Conservation (phyloP, 352 stramenopile species). For the Globisporangium abappressorium region DNA sequence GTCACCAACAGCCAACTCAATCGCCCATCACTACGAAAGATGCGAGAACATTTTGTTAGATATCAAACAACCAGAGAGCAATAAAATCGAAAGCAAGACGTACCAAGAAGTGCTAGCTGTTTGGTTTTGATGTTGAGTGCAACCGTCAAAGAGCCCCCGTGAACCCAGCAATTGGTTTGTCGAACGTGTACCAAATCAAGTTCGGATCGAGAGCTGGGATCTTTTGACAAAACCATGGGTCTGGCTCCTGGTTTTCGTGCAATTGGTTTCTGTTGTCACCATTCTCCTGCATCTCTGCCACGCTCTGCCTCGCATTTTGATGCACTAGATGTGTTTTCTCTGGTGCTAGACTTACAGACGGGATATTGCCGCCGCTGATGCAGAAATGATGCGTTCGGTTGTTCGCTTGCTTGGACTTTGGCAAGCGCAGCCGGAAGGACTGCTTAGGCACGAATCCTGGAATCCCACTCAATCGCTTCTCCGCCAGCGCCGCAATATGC, state of each 20-base stretch:
- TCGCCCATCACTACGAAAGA: background rate
- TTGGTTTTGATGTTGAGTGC: background rate
- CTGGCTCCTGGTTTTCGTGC: constrained; percentile 6
- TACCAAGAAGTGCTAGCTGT: background rate
- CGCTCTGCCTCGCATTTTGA: background rate
- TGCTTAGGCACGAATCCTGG: constrained; percentile 64
- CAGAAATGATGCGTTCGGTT: constrained; percentile 9
- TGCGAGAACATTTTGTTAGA: background rate
- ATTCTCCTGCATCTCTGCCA: background rate
- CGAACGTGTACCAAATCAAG: constrained; percentile 46
- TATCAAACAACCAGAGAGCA: background rate
- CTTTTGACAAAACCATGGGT: constrained; percentile 12
- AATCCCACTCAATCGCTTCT: constrained; percentile 26
- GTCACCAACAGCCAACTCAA: background rate
- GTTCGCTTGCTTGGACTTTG: constrained; percentile 26
- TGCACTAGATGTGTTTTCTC: background rate
- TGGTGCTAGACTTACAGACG: background rate
- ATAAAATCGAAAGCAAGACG: background rate
- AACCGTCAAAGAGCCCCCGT: constrained; percentile 18
- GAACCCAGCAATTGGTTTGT: constrained; percentile 44
- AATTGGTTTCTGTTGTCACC: background rate
- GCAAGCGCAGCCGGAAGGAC: constrained; percentile 49
- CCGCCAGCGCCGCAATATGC: constrained; percentile 51
- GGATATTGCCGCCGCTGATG: constrained; percentile 1
- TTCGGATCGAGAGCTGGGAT: constrained; percentile 3